Evolutionary conservation across 2,329 filamentous ascomycete species (phyloP).

Genomic region (Ophiostoma perfectum): DNA sequence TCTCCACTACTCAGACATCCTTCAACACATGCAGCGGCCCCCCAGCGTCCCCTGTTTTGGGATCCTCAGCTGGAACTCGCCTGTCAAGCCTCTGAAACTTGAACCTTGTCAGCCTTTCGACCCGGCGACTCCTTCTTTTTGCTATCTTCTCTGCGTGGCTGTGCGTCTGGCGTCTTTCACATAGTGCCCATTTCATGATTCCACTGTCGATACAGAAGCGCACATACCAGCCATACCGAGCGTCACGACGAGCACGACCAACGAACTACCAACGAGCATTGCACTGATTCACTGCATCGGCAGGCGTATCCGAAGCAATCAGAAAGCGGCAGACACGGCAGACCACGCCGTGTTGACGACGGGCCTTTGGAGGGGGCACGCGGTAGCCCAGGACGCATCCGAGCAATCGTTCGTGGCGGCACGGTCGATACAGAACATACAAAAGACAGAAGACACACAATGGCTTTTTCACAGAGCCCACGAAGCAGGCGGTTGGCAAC

Average conservation of each 20-base stretch:
- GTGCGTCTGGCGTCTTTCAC: neutral
- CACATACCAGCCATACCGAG: too few species aligned
- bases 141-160: neutral
- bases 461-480: neutral
- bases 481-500: conserved; percentile 11
- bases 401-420: neutral
- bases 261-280: too few species aligned
- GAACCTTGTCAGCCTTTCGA: neutral
- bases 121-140: neutral
- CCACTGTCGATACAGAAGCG: too few species aligned
- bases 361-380: neutral
- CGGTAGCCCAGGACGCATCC: neutral
- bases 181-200: neutral
- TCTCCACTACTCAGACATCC: neutral
- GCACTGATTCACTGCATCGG: too few species aligned
- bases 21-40: neutral
- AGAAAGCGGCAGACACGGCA: neutral
- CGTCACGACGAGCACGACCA: too few species aligned
- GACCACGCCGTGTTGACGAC: neutral
- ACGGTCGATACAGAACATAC: neutral
- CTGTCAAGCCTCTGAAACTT: neutral
- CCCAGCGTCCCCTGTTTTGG: neutral
- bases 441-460: neutral
- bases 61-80: neutral
- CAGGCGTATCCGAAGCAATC: neutral